phyloP scores from a whole-genome alignment of 768 basidiomycete genomes.

The Lentinula aciculospora region DNA sequence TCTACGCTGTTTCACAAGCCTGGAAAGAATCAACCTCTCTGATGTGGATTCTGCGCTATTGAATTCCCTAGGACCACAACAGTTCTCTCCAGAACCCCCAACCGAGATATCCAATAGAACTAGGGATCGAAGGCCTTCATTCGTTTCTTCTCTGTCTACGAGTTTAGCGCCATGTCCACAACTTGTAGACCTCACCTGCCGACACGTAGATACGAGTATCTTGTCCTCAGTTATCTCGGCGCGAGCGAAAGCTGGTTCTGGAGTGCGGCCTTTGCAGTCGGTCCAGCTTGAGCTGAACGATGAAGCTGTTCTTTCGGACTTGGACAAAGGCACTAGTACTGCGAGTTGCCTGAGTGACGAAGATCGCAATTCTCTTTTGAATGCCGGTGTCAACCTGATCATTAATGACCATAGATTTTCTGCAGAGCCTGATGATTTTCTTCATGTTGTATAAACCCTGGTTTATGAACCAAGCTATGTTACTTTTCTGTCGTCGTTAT shows the following conservation, averaged over 20 bases:
- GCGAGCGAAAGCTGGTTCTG: neutral
- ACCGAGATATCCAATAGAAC: neutral
- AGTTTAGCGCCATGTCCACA: conserved; percentile 3
- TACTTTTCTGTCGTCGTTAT: too few relatives aligned
- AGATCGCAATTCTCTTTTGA: neutral
- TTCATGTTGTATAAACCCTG: neutral
- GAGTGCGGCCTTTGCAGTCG: neutral
- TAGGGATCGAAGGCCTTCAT: neutral
- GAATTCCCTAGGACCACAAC: neutral
- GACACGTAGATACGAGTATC: neutral
- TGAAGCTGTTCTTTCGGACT: neutral
- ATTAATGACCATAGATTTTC: neutral
- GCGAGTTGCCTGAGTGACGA: neutral
- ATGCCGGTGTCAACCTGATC: neutral
- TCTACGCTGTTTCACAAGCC: neutral
- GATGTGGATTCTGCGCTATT: neutral
- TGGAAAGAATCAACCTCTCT: neutral
- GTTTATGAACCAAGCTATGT: neutral
- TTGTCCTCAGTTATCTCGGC: neutral
- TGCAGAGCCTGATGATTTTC: neutral
- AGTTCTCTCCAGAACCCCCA: neutral
- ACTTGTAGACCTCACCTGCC: neutral
- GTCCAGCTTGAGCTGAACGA: neutral
- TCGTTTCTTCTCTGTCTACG: neutral
- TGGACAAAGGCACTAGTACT: neutral